phyloP scores from a whole-genome alignment of 192 early-diverging fungal species.

The Gamsiella multidivaricata region DNA sequence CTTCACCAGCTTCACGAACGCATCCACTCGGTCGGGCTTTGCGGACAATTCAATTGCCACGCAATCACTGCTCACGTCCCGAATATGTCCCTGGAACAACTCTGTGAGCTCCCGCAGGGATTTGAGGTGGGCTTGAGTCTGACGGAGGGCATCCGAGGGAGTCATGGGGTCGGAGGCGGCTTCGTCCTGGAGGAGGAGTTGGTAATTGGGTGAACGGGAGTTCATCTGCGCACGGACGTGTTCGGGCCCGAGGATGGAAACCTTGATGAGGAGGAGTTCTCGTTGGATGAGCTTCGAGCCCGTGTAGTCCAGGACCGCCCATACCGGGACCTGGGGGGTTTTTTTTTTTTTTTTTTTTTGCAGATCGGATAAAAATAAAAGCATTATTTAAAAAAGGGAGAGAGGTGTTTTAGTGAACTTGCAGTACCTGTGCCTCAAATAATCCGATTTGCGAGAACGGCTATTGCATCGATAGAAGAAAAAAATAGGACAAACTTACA shows the following conservation, averaged over 20 bases:
- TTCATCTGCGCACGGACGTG: slow-evolving; percentile 63
- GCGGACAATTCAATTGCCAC: slow-evolving; percentile 87
- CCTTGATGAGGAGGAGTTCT: slow-evolving; percentile 92
- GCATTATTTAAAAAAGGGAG: not conserved
- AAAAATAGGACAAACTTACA: too few relatives aligned
- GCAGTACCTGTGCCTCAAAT: too few relatives aligned
- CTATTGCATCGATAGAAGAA: too few relatives aligned
- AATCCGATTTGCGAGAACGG: too few relatives aligned
- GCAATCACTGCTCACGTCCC: slow-evolving; percentile 86
- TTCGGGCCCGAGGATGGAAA: slow-evolving; percentile 81
- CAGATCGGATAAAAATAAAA: too few relatives aligned
- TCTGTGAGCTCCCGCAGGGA: slow-evolving; percentile 83
- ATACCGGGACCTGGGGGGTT: slow-evolving; percentile 76
- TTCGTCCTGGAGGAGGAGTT: slow-evolving; percentile 7
- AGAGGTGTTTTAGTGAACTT: too few relatives aligned
- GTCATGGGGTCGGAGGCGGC: slow-evolving; percentile 10
- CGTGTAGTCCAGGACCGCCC: slow-evolving; percentile 97
- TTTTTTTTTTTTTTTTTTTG: too few relatives aligned
- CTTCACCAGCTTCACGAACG: slow-evolving; percentile 90
- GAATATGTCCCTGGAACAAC: slow-evolving; percentile 85
- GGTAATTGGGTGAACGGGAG: slow-evolving; percentile 6
- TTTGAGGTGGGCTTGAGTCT: slow-evolving; percentile 71
- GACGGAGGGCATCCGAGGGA: slow-evolving; percentile 58
- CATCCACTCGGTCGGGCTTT: slow-evolving; percentile 86
- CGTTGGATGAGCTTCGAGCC: slow-evolving; percentile 87